phyloP scores from a whole-genome alignment of 1,284 basidiomycete genomes.

The Ustilago sp. region DNA sequence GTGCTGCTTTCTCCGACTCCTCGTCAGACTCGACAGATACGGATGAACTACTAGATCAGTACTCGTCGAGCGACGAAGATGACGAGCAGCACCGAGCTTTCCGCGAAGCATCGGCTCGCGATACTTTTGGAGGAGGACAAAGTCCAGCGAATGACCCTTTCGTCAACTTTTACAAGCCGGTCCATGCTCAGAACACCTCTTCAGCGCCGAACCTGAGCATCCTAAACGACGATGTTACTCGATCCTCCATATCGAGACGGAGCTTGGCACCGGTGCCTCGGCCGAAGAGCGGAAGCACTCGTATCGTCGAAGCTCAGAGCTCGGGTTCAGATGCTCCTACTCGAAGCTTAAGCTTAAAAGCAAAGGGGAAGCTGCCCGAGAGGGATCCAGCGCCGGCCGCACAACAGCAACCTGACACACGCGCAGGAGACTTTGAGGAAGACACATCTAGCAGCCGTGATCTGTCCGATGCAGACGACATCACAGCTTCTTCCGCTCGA shows the following conservation, averaged over 20 bases:
- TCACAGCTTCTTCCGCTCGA: background rate
- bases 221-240: background rate
- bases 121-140: background rate
- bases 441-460: constrained; percentile 52
- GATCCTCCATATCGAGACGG: background rate
- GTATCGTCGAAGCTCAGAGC: background rate
- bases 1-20: constrained; percentile 55
- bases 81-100: constrained; percentile 42
- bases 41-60: constrained; percentile 38
- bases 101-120: constrained; percentile 15
- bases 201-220: constrained; percentile 31
- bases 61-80: constrained; percentile 45
- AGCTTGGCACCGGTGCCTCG: background rate
- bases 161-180: constrained; percentile 20
- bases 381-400: background rate
- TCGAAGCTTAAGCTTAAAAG: constrained; percentile 30
- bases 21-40: constrained; percentile 49
- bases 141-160: constrained; percentile 16
- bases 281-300: background rate
- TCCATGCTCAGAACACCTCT: constrained; percentile 32
- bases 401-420: background rate
- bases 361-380: constrained; percentile 43
- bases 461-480: constrained; percentile 27
- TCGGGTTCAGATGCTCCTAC: background rate
- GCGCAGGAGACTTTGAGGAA: constrained; percentile 47